Conservation (phyloP, 768 basidiomycete species). For the Leccinum subtestaceum region DNA sequence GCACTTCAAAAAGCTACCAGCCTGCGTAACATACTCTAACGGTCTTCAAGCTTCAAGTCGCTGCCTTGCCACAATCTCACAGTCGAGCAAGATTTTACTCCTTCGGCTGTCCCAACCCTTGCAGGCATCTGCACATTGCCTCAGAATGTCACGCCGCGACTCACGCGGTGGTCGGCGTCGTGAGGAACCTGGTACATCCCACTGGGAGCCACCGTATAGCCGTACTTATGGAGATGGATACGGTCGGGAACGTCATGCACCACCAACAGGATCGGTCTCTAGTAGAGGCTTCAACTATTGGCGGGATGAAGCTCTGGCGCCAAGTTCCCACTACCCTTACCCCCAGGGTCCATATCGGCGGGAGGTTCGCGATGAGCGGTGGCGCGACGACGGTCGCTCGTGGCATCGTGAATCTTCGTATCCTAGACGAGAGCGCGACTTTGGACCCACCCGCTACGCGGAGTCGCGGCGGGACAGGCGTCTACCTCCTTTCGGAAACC, state of each 20-base stretch:
- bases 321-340: conserved; percentile 2
- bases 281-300: conserved; percentile 23
- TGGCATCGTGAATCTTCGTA: conserved; percentile 10
- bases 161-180: conserved; percentile 12
- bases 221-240: conserved; percentile 9
- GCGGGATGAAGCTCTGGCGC: conserved; percentile 13
- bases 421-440: conserved; percentile 7
- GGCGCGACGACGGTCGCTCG: conserved; percentile 11
- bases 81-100: conserved; percentile 10
- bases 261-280: background rate
- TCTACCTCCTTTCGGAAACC: background rate
- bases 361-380: conserved; percentile 9
- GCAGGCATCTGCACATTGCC: conserved; percentile 7
- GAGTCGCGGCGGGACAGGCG: conserved; percentile 7
- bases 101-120: conserved; percentile 6
- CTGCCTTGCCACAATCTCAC: background rate
- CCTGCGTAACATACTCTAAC: background rate
- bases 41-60: background rate
- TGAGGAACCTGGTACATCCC: conserved; percentile 9
- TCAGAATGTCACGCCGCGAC: conserved; percentile 10
- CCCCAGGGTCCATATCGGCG: conserved; percentile 3
- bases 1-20: no score
- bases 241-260: conserved; percentile 10
- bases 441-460: conserved; percentile 4
- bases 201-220: conserved; percentile 2